phyloP scores from a whole-genome alignment of 352 stramenopile species.

The Saprolegnia diclina region DNA sequence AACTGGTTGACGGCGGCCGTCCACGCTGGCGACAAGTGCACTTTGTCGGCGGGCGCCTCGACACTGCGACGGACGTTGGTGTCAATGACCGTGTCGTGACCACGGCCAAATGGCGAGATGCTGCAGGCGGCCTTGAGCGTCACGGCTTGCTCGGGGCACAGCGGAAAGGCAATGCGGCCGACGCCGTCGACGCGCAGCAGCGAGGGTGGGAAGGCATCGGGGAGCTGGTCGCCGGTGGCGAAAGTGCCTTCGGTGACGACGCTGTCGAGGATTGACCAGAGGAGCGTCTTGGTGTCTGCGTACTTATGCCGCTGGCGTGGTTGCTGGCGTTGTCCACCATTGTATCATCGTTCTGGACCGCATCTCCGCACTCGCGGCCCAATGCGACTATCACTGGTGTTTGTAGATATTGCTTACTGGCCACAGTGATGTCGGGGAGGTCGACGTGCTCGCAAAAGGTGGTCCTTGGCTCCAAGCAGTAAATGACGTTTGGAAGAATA shows the following conservation, averaged over 20 bases:
- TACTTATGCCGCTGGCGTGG: too few relatives aligned
- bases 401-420: too few relatives aligned
- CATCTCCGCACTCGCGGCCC: too few relatives aligned
- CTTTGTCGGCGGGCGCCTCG: neutral
- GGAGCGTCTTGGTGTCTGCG: too few relatives aligned
- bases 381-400: too few relatives aligned
- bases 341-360: too few relatives aligned
- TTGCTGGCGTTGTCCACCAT: too few relatives aligned
- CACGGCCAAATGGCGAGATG: neutral
- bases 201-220: neutral
- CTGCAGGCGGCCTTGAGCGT: neutral
- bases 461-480: too few relatives aligned
- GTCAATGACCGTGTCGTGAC: neutral
- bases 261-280: neutral
- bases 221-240: neutral
- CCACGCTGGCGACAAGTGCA: neutral
- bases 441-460: too few relatives aligned
- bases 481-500: too few relatives aligned
- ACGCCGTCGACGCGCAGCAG: neutral
- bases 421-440: too few relatives aligned
- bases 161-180: neutral
- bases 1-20: neutral
- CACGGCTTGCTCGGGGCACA: neutral
- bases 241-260: neutral
- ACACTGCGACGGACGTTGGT: neutral